phyloP scores from a whole-genome alignment of 331 rosid genomes.

The Saraca asoca region DNA sequence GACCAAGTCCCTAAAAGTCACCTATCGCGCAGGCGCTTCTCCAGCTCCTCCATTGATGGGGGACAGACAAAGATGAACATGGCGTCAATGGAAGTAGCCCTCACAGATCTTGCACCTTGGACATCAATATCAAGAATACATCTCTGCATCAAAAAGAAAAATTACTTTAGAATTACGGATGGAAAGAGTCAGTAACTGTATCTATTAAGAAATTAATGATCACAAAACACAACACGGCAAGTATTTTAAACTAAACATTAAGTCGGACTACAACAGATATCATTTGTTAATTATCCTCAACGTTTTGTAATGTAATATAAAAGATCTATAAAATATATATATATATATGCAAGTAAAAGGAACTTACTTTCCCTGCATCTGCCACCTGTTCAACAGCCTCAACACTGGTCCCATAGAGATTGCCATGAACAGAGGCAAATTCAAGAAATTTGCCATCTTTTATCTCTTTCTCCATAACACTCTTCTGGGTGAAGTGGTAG shows the following conservation, averaged over 20 bases:
- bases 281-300: too few species aligned
- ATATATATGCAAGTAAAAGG: neutral
- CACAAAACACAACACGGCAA: too few species aligned
- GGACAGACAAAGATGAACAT: conserved; percentile 77
- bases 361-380: conserved; percentile 84
- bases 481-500: conserved; percentile 81
- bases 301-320: too few species aligned
- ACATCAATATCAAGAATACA: conserved; percentile 98
- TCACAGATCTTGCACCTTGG: conserved; percentile 94
- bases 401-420: conserved; percentile 93
- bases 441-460: conserved; percentile 87
- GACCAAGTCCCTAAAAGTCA: conserved; percentile 29
- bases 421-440: conserved; percentile 93
- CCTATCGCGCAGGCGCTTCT: conserved; percentile 98
- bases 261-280: too few species aligned
- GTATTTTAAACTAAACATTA: too few species aligned
- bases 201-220: too few species aligned
- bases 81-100: conserved; percentile 79
- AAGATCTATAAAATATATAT: too few species aligned
- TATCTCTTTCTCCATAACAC: conserved; percentile 81
- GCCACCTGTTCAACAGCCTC: conserved; percentile 94
- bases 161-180: too few species aligned
- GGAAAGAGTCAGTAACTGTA: too few species aligned
- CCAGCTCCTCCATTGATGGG: conserved; percentile 88
- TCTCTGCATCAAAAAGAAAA: conserved; percentile 54